Evolutionary conservation across 192 early-diverging fungal genomes (phyloP).

Genomic region (Backusella tuberculispora): DNA sequence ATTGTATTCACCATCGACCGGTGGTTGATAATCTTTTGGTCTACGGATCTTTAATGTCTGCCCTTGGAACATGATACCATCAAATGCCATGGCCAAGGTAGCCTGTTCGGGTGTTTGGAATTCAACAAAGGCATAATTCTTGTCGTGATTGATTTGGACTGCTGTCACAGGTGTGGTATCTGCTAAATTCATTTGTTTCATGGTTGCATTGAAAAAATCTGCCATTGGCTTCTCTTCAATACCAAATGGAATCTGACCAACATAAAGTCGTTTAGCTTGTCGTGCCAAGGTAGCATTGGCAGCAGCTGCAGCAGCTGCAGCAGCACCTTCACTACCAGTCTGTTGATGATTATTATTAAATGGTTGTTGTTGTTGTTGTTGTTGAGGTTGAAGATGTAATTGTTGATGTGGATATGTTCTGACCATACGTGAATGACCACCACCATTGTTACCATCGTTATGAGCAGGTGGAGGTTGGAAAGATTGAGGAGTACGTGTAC

Average conservation of each 20-base stretch:
- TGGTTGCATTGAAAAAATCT: constrained; percentile 86
- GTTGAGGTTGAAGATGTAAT: neutral
- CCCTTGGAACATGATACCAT: constrained; percentile 85
- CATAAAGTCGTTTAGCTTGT: constrained; percentile 88
- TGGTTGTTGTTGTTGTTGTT: constrained; percentile 37
- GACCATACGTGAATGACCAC: constrained; percentile 1
- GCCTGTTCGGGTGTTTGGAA: constrained; percentile 90
- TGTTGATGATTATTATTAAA: constrained; percentile 29
- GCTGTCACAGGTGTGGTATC: constrained; percentile 73
- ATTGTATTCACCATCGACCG: constrained; percentile 52
- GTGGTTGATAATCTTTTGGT: constrained; percentile 89
- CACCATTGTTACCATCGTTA: neutral
- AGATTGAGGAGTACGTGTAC: constrained; percentile 31
- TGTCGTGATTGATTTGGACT: constrained; percentile 92
- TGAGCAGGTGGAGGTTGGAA: constrained; percentile 24
- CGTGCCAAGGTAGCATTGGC: constrained; percentile 61
- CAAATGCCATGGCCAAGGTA: constrained; percentile 89
- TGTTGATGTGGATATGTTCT: constrained; percentile 28
- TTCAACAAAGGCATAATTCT: constrained; percentile 96
- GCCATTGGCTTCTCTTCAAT: constrained; percentile 76
- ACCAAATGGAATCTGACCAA: constrained; percentile 86
- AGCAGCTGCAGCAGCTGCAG: constrained; percentile 53
- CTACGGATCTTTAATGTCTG: constrained; percentile 88
- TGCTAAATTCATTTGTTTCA: constrained; percentile 77
- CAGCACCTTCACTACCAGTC: constrained; percentile 14